Evolutionary conservation across 1,284 basidiomycete genomes (phyloP).

Genomic region (Marasmius oreades): DNA sequence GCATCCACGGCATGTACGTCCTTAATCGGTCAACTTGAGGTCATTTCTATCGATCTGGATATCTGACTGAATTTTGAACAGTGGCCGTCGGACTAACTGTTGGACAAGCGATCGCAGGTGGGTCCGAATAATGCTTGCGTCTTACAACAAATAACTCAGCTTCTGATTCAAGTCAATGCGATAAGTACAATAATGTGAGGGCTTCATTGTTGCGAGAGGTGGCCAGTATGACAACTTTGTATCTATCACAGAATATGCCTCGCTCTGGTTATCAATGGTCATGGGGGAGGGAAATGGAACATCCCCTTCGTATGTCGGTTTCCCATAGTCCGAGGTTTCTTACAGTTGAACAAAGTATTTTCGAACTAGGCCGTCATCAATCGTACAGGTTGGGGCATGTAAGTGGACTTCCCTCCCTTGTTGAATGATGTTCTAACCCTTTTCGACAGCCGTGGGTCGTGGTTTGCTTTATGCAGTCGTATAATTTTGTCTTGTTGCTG

Average conservation of each 20-base stretch:
- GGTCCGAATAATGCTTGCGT: not conserved
- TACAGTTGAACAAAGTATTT: not conserved
- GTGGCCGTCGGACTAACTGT: constrained; percentile 28
- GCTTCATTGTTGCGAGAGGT: not conserved
- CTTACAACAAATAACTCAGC: not conserved
- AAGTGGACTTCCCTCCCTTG: constrained; percentile 4
- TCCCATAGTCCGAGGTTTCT: not conserved
- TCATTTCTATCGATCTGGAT: not conserved
- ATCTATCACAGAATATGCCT: constrained; percentile 20
- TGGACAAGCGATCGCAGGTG: constrained; percentile 27
- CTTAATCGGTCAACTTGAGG: too few relatives aligned
- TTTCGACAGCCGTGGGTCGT: constrained; percentile 23
- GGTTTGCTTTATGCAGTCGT: constrained; percentile 25
- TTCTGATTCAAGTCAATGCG: constrained; percentile 4
- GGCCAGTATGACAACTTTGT: not conserved
- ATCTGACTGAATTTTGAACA: not conserved
- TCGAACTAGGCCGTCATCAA: constrained; percentile 23
- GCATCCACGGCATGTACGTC: constrained; percentile 25
- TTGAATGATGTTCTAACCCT: not conserved
- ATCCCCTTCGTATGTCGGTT: constrained; percentile 25
- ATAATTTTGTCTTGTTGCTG: constrained; percentile 29
- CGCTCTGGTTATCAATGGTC: constrained; percentile 25
- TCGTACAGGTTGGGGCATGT: constrained; percentile 28
- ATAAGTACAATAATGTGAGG: constrained; percentile 8
- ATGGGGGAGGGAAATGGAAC: constrained; percentile 29